Evolutionary conservation across 2,329 filamentous ascomycete species (phyloP), one percentile per base, ranked within the genome.

Genomic region (Aspergillus spinulosporus): DNA sequence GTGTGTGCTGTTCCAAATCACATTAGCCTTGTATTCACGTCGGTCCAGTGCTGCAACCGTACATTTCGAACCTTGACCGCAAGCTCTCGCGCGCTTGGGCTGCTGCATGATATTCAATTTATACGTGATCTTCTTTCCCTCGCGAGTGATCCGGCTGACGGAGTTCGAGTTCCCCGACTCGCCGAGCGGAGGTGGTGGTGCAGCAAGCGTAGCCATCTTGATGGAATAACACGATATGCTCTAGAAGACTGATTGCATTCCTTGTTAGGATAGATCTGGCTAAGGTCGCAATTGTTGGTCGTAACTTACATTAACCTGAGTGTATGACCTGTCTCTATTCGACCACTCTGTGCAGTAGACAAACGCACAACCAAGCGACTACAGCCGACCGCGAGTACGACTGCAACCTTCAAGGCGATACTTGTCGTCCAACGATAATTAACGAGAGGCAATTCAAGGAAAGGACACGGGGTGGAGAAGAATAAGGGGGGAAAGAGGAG

Each of bases 41-140:
- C 48, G 4, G 12, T 26, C 14, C 12, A 36, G n/a, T 50, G 39
- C 12, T 39, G 7, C 29, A 57, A 44, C 64, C 88, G 76, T 82
- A 96, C 91, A 96, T 78, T 97, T 97, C 52, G 91, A 91, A 58
- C 94, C 94, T 54, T 92, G 92, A 68, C 94, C 94, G 74, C 94
- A 99, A 54, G 94, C 94, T 79, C 94, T 85, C 49, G 94, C 93
- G 68, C 92, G 89, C 77, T 96, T 89, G 15, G 94, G 94, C 73
- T 97, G 91, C 76, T 99, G 94, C 66, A 97, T 87, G 54, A 97
- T 92, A 58, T 84, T 86, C 73, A 97, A 80, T 62, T 84, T 81
- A 74, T 97, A 97, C 69, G 85, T 90, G 64, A 97, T 83, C 61
- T 81, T 85, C 64, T 89, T 86, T 60, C 90, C 90, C 66, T 88